Evolutionary conservation across 177 flowering plant species (phyloP), one percentile per base, ranked within the genome.

Genomic region (Vitis hybrid): DNA sequence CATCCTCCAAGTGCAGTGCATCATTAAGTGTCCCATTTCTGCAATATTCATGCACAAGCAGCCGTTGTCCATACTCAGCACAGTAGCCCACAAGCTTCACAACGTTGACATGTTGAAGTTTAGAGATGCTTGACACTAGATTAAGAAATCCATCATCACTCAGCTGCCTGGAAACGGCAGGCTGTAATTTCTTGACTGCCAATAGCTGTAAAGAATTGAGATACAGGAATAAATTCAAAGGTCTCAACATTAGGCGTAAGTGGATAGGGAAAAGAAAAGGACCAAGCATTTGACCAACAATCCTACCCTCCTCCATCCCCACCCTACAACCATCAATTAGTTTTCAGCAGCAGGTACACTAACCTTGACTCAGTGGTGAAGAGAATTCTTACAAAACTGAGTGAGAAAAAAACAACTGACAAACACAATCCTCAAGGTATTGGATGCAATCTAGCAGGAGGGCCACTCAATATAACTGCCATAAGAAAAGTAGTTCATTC

Each of bases 81-180:
- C 98, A 94, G 83, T 91, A 94, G 64, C 99, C 99, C 74, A 86
- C 79, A 58, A 96, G 87, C 78, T 88, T 81, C 65, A 90, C 85
- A 46, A 96, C 78, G 82, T 90, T 90, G 41, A 77, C 77, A 79
- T 93, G 93, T 5, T 65, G 78, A 59, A 91, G 83, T 73, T 81
- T 83, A 49, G 92, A 82, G 67, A 93, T 72, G 14, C 52, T 70
- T 3, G 88, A 82, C n/a, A 93, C 92, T 14, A 93, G 78, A 55
- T 87, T 75, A 46, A 88, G 76, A 80, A 95, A 91, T 61, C 85
- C 88, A 18, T 82, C 88, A 64, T 86, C 86, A 15, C 66, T 79
- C 76, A 76, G 81, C 70, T 73, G 69, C 68, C 68, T 56, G 18
- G 82, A 71, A 74, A 79, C 75, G n/a, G 74, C 73, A 68, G 30